These are phyloP conservation scores for Suillus subalutaceus DNA, from an alignment of 768 basidiomycete species.

Conservation along the genomic window DNA sequence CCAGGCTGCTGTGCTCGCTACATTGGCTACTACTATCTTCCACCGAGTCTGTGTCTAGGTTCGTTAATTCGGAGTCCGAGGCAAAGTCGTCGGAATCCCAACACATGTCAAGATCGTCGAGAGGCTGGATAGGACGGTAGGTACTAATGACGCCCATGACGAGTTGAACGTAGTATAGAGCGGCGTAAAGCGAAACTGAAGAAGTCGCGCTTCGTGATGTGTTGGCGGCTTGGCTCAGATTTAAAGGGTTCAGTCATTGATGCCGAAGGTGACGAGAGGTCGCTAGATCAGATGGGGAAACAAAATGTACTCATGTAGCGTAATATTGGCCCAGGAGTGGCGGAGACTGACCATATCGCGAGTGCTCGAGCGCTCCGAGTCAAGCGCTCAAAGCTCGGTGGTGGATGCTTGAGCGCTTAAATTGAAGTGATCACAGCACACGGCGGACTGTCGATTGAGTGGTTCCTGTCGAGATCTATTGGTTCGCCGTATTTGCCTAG, in stretches of 20 bases:
- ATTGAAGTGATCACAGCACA: background rate
- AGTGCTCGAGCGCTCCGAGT: too few relatives aligned
- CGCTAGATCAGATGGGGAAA: background rate
- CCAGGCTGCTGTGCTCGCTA: background rate
- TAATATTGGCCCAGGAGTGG: background rate
- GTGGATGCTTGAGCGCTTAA: background rate
- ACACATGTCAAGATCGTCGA: background rate
- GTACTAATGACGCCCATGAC: background rate
- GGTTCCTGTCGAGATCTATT: too few relatives aligned
- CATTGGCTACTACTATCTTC: background rate
- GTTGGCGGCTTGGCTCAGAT: background rate
- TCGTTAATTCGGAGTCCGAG: background rate
- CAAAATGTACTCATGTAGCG: background rate
- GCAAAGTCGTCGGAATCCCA: too few relatives aligned
- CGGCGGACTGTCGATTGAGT: background rate
- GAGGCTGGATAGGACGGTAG: too few relatives aligned
- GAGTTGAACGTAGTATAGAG: background rate
- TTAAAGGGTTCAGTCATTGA: background rate
- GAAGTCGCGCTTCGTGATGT: background rate
- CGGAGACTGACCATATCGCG: background rate
- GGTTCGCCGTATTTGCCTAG: too few relatives aligned
- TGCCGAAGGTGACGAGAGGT: conserved; percentile 1
- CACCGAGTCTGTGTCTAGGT: background rate
- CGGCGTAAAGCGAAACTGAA: background rate
- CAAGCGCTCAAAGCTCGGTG: too few relatives aligned